phyloP scores from a whole-genome alignment of 306 rosid species.

The Styphnolobium japonicum region DNA sequence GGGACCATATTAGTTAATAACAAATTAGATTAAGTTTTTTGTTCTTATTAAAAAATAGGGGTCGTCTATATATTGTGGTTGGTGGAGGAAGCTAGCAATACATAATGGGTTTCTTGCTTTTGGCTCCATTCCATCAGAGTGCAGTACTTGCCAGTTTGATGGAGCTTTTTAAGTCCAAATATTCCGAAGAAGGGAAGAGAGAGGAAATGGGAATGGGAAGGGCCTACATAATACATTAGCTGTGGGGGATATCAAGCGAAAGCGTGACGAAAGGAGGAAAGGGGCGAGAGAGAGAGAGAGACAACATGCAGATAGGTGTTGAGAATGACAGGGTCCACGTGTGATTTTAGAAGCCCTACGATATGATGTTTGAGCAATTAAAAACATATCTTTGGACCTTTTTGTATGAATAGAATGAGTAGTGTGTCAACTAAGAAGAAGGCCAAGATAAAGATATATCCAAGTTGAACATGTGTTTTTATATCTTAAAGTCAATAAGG shows the following conservation, averaged over 20 bases:
- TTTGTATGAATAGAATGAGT: constrained; percentile 47
- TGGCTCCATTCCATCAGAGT: constrained; percentile 39
- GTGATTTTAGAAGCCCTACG: constrained; percentile 63
- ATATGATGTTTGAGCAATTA: constrained; percentile 47
- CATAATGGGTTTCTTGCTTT: constrained; percentile 46
- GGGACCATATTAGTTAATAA: no score
- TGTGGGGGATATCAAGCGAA: constrained; percentile 34
- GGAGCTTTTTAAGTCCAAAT: no score
- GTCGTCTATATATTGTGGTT: constrained; percentile 19
- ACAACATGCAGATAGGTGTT: constrained; percentile 53
- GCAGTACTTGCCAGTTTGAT: constrained; percentile 57
- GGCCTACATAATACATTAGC: constrained; percentile 58
- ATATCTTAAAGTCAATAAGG: constrained; percentile 55
- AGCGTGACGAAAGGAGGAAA: constrained; percentile 55
- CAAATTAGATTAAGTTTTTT: no score
- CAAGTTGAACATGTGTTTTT: constrained; percentile 38
- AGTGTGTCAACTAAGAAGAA: constrained; percentile 56
- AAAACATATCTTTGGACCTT: constrained; percentile 35
- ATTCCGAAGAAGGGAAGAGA: no score
- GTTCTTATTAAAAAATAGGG: not conserved
- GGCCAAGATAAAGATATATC: constrained; percentile 50
- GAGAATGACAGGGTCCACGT: constrained; percentile 79
- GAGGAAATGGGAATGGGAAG: constrained; percentile 25
- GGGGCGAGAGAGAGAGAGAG: not conserved
- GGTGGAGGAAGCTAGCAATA: constrained; percentile 29